These are phyloP conservation scores for Neocucurbitaria cava DNA, from an alignment of 2,329 filamentous ascomycete genomes.

Conservation along the genomic window DNA sequence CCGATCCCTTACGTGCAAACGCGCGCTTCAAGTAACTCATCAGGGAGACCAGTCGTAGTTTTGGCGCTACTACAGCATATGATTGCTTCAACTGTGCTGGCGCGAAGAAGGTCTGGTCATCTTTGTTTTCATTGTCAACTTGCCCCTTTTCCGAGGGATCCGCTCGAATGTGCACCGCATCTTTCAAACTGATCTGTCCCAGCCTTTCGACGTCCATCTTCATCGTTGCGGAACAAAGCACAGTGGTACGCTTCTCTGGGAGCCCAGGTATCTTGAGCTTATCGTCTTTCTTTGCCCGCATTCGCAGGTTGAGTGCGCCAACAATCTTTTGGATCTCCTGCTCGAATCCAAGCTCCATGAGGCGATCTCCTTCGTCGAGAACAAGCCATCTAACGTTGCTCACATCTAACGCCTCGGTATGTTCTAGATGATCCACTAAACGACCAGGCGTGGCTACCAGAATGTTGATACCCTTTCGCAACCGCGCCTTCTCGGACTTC, in stretches of 20 bases:
- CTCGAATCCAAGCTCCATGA: slow-evolving; percentile 98
- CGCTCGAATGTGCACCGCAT: slow-evolving; percentile 85
- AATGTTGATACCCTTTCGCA: slow-evolving; percentile 95
- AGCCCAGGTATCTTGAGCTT: slow-evolving; percentile 69
- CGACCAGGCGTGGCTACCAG: slow-evolving; percentile 93
- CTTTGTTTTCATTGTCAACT: slow-evolving; percentile 52
- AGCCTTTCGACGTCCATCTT: slow-evolving; percentile 96
- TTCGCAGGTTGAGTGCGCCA: slow-evolving; percentile 73
- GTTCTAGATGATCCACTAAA: slow-evolving; percentile 87
- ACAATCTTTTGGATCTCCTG: slow-evolving; percentile 91
- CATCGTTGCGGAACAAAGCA: slow-evolving; percentile 96
- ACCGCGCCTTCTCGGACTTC: slow-evolving; percentile 86
- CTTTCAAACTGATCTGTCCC: slow-evolving; percentile 92
- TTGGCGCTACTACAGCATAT: slow-evolving; percentile 85
- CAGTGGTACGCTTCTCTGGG: slow-evolving; percentile 78
- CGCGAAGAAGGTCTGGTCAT: slow-evolving; percentile 72
- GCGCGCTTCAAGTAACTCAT: slow-evolving; percentile 83
- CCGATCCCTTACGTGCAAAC: slow-evolving; percentile 85
- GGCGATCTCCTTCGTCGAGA: slow-evolving; percentile 92
- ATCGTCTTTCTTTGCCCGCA: slow-evolving; percentile 65
- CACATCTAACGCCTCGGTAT: slow-evolving; percentile 88
- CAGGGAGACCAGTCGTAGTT: slow-evolving; percentile 87
- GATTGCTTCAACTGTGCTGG: slow-evolving; percentile 94
- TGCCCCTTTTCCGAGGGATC: slow-evolving; percentile 62
- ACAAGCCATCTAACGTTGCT: slow-evolving; percentile 92